Evolutionary conservation across 2,329 filamentous ascomycete genomes (phyloP).

Genomic region (Furcasterigmium furcatum): DNA sequence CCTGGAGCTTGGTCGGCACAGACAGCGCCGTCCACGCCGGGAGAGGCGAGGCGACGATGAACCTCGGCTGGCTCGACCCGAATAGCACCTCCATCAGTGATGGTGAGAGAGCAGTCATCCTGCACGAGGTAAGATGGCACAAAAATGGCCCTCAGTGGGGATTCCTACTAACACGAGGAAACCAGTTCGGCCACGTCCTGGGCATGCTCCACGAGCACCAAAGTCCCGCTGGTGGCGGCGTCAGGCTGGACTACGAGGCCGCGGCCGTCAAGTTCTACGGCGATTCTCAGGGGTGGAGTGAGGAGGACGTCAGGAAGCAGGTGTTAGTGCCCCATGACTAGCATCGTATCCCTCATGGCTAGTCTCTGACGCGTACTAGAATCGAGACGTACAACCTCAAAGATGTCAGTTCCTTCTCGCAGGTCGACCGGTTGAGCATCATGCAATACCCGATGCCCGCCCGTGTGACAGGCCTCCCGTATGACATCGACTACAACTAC

Average conservation of each 20-base stretch:
- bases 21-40: background rate
- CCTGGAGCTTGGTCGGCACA: background rate
- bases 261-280: background rate
- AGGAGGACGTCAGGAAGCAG: background rate
- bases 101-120: background rate
- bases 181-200: background rate
- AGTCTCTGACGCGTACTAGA: background rate
- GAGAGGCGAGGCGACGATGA: background rate
- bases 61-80: background rate
- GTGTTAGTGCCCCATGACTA: background rate
- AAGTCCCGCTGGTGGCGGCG: background rate
- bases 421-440: background rate
- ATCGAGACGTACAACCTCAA: background rate
- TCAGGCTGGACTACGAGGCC: background rate
- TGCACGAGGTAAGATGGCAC: background rate
- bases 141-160: no score
- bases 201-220: background rate
- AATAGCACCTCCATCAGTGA: background rate
- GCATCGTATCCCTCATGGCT: background rate
- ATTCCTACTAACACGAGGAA: no score
- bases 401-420: background rate
- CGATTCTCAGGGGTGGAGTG: background rate
- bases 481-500: background rate
- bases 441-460: background rate
- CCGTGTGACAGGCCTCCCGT: background rate